Conservation (phyloP, 495 filamentous ascomycete genomes). For the Hypoxylon cercidicola region DNA sequence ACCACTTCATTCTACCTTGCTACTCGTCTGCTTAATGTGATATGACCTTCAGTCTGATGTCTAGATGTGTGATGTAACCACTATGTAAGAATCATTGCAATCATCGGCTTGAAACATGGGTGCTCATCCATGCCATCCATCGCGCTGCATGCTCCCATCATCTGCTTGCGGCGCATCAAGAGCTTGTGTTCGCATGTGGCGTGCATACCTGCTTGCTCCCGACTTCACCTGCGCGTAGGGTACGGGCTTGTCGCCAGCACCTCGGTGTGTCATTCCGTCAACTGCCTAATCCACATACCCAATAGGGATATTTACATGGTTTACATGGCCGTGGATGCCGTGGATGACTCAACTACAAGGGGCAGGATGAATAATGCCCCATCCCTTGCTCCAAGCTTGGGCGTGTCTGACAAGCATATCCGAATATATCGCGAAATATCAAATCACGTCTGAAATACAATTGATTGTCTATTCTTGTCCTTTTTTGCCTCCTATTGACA, state of each 20-base stretch:
- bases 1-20: slow-evolving; percentile 14
- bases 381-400: background rate
- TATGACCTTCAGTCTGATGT: background rate
- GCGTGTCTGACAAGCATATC: slow-evolving; percentile 3
- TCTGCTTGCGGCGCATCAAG: background rate
- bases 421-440: background rate
- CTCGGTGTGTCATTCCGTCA: slow-evolving; percentile 13
- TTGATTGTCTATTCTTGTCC: background rate
- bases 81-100: too few relatives aligned
- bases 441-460: background rate
- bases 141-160: too few relatives aligned
- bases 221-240: slow-evolving; percentile 10
- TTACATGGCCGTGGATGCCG: slow-evolving; percentile 6
- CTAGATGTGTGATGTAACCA: too few relatives aligned
- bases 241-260: slow-evolving; percentile 9
- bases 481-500: too few relatives aligned
- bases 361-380: slow-evolving; percentile 12
- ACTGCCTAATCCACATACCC: slow-evolving; percentile 2
- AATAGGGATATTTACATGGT: slow-evolving; percentile 2
- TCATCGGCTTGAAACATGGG: too few relatives aligned
- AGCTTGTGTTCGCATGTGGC: slow-evolving; percentile 14
- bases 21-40: slow-evolving; percentile 8
- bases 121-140: too few relatives aligned
- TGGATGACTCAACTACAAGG: slow-evolving; percentile 28
- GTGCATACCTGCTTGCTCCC: slow-evolving; percentile 26